Percentiles rank a stretch among this genome's conserved stretches.
Conservation (phyloP, 2,329 filamentous ascomycete species). For the Tolypocladium amazonense region DNA sequence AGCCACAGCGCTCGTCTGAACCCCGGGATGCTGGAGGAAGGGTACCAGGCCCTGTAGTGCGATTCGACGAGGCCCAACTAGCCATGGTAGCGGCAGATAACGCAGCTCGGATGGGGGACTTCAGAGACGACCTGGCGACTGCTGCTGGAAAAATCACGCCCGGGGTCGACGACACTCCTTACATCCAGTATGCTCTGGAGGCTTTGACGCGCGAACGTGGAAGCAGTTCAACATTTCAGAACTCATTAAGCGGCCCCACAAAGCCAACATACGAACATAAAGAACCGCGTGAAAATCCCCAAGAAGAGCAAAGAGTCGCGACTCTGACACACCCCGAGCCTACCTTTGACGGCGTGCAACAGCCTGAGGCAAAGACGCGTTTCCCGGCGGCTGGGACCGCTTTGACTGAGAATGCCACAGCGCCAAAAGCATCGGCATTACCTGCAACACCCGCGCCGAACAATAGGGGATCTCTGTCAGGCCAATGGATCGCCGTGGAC, state of each 20-base stretch:
- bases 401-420: neutral
- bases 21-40: constrained; percentile 2
- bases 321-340: neutral
- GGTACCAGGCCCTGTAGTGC: constrained; percentile 13
- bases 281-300: constrained; percentile 8
- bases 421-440: neutral
- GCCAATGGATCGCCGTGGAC: constrained; percentile 22
- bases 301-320: constrained; percentile 4
- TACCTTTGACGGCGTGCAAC: neutral
- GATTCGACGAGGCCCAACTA: constrained; percentile 28
- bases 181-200: constrained; percentile 82
- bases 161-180: constrained; percentile 73
- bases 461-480: neutral
- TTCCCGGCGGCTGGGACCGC: neutral
- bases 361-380: neutral
- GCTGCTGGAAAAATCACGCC: constrained; percentile 53
- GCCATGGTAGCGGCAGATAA: constrained; percentile 26
- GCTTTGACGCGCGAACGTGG: constrained; percentile 70
- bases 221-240: constrained; percentile 40
- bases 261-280: constrained; percentile 19
- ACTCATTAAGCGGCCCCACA: constrained; percentile 30
- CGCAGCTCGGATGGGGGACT: constrained; percentile 22
- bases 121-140: constrained; percentile 42
- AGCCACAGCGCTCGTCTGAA: constrained; percentile 14
- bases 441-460: constrained; percentile 2